Percentiles rank a stretch among this genome's conserved stretches.
Conservation (phyloP, 768 basidiomycete species). For the Hygrocybe punicea region DNA sequence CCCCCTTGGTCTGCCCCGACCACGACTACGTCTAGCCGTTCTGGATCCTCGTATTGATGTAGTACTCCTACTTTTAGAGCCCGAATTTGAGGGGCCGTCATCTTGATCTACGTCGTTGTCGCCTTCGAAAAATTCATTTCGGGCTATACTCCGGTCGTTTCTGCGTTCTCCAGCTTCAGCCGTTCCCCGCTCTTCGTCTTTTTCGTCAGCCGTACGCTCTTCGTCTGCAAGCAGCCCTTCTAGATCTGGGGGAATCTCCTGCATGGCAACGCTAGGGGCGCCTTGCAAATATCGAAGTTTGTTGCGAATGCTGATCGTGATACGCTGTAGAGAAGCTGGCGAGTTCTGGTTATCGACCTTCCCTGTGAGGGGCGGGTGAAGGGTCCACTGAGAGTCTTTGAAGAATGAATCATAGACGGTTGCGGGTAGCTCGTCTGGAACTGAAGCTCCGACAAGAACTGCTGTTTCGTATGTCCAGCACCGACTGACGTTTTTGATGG, state of each 20-base stretch:
- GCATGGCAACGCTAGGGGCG: constrained; percentile 95
- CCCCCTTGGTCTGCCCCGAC: constrained; percentile 28
- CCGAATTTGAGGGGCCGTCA: constrained; percentile 20
- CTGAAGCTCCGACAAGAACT: constrained; percentile 76
- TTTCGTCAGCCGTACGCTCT: constrained; percentile 62
- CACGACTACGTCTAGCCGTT: constrained; percentile 30
- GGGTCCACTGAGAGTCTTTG: constrained; percentile 83
- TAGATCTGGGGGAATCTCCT: constrained; percentile 92
- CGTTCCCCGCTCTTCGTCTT: constrained; percentile 61
- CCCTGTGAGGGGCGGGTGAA: constrained; percentile 88
- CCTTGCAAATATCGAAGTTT: constrained; percentile 91
- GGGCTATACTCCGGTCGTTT: constrained; percentile 47
- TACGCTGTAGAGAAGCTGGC: constrained; percentile 74
- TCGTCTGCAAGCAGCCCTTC: constrained; percentile 74
- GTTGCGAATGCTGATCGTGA: constrained; percentile 79
- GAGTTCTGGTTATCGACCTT: constrained; percentile 94
- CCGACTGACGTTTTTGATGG: constrained; percentile 94
- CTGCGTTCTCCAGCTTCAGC: constrained; percentile 55
- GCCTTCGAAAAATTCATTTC: constrained; percentile 73
- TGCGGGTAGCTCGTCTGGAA: constrained; percentile 83
- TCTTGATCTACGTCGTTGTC: constrained; percentile 65
- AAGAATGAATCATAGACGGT: constrained; percentile 95
- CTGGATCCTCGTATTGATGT: constrained; percentile 11
- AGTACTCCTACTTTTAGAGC: neutral
- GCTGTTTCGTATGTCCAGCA: constrained; percentile 99